Percentiles rank a stretch among this genome's conserved stretches.
phyloP scores from a whole-genome alignment of 2,329 filamentous ascomycete genomes.

The Aspergillus sp. region DNA sequence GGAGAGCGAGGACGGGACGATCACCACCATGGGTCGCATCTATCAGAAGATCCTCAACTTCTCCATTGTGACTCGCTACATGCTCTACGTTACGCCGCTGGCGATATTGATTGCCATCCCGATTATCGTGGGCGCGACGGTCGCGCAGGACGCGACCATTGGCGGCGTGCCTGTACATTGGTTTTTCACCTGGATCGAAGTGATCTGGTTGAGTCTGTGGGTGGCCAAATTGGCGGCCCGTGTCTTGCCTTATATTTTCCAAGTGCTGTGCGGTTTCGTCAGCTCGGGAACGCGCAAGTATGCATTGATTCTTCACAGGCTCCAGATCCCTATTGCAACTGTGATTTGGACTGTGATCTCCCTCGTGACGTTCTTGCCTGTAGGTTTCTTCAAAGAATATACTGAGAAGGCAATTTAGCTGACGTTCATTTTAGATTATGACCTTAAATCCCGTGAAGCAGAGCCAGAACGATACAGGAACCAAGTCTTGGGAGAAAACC shows the following conservation, averaged over 20 bases:
- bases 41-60: constrained; percentile 63
- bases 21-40: constrained; percentile 60
- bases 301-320: constrained; percentile 55
- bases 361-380: constrained; percentile 59
- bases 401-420: not conserved
- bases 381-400: constrained; percentile 26
- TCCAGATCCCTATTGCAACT: constrained; percentile 62
- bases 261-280: constrained; percentile 61
- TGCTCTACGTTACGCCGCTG: constrained; percentile 62
- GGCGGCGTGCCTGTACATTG: constrained; percentile 58
- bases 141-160: constrained; percentile 48
- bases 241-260: constrained; percentile 59
- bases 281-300: constrained; percentile 66
- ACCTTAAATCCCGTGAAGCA: constrained; percentile 42
- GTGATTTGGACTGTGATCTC: constrained; percentile 61
- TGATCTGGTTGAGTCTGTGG: constrained; percentile 65
- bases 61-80: constrained; percentile 63
- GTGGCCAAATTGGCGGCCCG: constrained; percentile 60
- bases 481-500: constrained; percentile 52
- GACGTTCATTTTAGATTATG: constrained; percentile 36
- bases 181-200: constrained; percentile 66
- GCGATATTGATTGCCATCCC: constrained; percentile 60
- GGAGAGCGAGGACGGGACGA: constrained; percentile 52
- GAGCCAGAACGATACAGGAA: constrained; percentile 27
- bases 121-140: constrained; percentile 61